Base-by-base conservation (phyloP, 768 basidiomycete species). In the Phlebiopsis gigantea region DNA sequence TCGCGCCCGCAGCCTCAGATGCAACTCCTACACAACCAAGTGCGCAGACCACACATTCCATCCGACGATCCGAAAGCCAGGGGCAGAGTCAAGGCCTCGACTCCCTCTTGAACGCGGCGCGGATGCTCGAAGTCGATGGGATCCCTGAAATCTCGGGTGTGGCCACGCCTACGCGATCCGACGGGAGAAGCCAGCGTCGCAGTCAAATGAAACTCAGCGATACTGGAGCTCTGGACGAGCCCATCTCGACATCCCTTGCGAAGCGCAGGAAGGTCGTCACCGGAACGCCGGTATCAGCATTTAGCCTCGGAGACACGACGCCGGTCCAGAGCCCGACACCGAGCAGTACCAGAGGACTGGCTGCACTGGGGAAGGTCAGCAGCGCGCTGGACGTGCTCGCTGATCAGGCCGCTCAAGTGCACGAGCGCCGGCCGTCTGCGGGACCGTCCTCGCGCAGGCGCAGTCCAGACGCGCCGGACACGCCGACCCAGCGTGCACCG, bases 381-480 rank as follows among this genome's bases (percentile, higher is more conserved):
- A 68, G 66, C 54, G 87, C 83, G 6, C 71, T 90, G 63, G 86
- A 90, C 62, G 85, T 90, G 7, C 71, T 89, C 30, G 88, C 87
- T 1, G 86, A 88, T 61, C 85, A 88, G 65, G 85, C 88, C 2
- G 83, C 83, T 17, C 64, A 65, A 57, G 63, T 63, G 55, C 63
- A 66, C 41, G 64, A 67, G 29, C 49, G 64, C 34, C 47, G 61
- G 54, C 66, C 66, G 21, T n/a, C 31, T 15, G 1, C 2, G 17
- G 2, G 2, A 12, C 3, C 14, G 34, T 39, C 34, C 2, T 29
- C 47, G 47, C 47, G 26, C 26, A 29, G 26, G 15, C 28, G 28
- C 12, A 17, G 10, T 5, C 15, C 26, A 30, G 47, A 29, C 15
- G 28, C 28, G 45, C 19, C 45, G 47, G 34, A 39, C 34, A 39